Conservation (phyloP, 345 rosid species). For the Salix brachista region DNA sequence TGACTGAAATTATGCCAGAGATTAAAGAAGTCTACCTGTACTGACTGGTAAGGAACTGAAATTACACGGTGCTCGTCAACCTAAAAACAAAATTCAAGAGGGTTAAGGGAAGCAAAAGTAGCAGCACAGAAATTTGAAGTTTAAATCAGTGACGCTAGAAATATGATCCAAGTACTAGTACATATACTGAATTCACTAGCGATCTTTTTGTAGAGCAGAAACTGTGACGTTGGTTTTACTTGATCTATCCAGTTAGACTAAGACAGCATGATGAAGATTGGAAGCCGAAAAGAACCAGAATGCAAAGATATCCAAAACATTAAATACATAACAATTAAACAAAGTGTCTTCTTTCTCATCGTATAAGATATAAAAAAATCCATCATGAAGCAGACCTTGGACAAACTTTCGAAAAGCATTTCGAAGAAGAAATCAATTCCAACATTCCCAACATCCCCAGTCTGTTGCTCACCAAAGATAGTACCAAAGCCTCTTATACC, state of each 20-base stretch:
- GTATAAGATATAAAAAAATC: not conserved
- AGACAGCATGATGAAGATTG: not conserved
- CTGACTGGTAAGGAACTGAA: conserved; percentile 68
- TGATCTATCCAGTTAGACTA: conserved; percentile 1
- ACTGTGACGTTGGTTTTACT: not conserved
- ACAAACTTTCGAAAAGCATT: conserved; percentile 94
- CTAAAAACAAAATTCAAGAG: conserved; percentile 41
- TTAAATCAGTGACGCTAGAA: not conserved
- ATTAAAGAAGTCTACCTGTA: conserved; percentile 48
- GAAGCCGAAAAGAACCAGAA: conserved; percentile 6
- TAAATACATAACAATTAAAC: not conserved
- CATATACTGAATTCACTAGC: not conserved
- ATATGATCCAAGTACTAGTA: not conserved
- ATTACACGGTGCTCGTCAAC: conserved; percentile 76
- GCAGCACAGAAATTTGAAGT: conserved; percentile 10
- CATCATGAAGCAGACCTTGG: conserved; percentile 51
- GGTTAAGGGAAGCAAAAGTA: conserved; percentile 15
- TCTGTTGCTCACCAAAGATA: conserved; percentile 97
- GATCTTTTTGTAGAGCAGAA: not conserved
- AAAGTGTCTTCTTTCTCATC: not conserved
- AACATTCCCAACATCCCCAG: conserved; percentile 94
- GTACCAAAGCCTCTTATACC: conserved; percentile 95
- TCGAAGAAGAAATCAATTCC: conserved; percentile 96
- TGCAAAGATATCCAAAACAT: not conserved
- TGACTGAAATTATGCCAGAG: not conserved